Evolutionary conservation across 176 grass and related monocot genomes (phyloP).

Genomic region (Oryza glaberrima): DNA sequence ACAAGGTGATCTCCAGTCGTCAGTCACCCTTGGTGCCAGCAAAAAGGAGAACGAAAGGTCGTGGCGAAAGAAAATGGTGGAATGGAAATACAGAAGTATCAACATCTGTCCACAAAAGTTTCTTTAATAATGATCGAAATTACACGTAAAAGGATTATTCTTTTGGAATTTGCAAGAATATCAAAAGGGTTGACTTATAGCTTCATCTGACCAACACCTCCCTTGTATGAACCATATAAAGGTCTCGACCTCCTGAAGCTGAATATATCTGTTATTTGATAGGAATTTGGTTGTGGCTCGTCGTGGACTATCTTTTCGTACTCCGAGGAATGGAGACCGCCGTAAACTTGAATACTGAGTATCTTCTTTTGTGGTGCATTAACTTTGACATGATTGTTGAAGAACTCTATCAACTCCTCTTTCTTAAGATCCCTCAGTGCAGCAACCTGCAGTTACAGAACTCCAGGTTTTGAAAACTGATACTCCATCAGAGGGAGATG

Average conservation of each 20-base stretch:
- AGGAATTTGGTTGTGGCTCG: constrained; percentile 42
- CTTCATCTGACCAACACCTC: constrained; percentile 81
- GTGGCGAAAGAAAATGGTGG: not conserved
- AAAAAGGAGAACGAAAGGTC: not conserved
- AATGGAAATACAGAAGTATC: not conserved
- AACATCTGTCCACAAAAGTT: not conserved
- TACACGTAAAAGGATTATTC: constrained; percentile 21
- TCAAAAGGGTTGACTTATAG: constrained; percentile 41
- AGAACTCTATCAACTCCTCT: constrained; percentile 85
- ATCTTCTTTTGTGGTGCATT: constrained; percentile 71
- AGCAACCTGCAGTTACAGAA: constrained; percentile 63
- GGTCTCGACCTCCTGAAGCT: constrained; percentile 89
- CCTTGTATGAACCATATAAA: constrained; percentile 89
- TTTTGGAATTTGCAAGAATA: not conserved
- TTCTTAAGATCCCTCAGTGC: constrained; percentile 80
- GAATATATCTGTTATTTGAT: constrained; percentile 71
- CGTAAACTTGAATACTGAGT: constrained; percentile 81
- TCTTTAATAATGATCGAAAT: not conserved
- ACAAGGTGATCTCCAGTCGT: not conserved
- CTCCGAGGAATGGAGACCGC: constrained; percentile 66
- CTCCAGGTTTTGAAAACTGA: not conserved
- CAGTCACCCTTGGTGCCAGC: not conserved
- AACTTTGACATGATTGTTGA: constrained; percentile 67
- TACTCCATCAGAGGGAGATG: not conserved
- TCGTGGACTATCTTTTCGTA: constrained; percentile 51